Conservation (phyloP, 441 rosid species). For the Erodium moschatum region DNA sequence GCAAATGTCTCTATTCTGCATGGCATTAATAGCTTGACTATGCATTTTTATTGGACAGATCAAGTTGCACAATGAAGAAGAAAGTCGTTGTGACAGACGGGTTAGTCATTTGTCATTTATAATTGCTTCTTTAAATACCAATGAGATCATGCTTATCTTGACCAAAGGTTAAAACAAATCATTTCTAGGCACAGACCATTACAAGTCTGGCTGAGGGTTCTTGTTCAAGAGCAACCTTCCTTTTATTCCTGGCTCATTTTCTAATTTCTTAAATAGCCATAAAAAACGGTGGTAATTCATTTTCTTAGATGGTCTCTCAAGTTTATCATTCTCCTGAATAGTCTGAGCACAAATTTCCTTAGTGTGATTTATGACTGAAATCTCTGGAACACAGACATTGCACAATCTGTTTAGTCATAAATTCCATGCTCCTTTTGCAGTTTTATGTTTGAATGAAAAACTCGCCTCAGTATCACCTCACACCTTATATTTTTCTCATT, state of each 20-base stretch:
- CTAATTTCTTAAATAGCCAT: background rate
- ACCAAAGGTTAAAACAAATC: background rate
- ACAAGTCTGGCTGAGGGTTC: background rate
- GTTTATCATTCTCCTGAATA: background rate
- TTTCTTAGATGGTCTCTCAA: background rate
- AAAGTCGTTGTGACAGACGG: constrained; percentile 90
- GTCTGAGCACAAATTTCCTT: background rate
- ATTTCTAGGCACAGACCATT: background rate
- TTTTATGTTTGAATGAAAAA: background rate
- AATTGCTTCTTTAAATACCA: constrained; percentile 11
- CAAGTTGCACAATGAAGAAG: constrained; percentile 58
- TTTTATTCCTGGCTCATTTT: background rate
- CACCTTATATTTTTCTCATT: background rate
- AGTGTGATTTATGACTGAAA: background rate
- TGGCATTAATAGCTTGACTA: constrained; percentile 17
- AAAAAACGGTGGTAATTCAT: background rate
- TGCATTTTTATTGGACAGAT: constrained; percentile 38
- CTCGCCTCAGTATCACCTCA: background rate
- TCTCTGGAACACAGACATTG: background rate
- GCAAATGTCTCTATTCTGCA: constrained; percentile 9
- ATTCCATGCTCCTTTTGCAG: background rate
- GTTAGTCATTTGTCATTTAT: constrained; percentile 34
- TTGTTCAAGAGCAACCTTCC: background rate
- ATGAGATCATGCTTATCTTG: constrained; percentile 7
- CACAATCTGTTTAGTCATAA: background rate